These are phyloP conservation scores for Mycena haematopus DNA, from an alignment of 768 basidiomycete species.

Conservation along the genomic window DNA sequence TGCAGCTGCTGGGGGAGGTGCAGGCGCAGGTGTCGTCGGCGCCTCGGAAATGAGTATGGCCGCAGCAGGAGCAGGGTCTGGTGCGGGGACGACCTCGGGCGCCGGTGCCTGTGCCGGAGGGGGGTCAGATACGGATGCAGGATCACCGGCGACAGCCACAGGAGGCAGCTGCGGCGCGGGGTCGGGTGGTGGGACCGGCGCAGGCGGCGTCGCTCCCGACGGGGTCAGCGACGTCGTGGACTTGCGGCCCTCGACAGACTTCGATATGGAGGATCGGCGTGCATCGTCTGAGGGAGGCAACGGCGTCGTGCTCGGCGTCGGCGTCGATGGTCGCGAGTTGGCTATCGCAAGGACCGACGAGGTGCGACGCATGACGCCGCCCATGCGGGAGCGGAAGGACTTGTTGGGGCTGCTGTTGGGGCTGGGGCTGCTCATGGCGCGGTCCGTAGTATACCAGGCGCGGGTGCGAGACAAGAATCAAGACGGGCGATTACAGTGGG, in stretches of 20 bases:
- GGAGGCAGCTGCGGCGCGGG: background rate
- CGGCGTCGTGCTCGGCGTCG: no score
- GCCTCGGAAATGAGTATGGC: background rate
- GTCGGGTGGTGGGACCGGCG: background rate
- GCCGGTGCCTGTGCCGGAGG: conserved; percentile 9
- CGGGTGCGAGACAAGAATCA: no score
- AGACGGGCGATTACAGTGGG: background rate
- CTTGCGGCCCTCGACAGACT: conserved; percentile 17
- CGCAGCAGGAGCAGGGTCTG: background rate
- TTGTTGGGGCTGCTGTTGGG: conserved; percentile 35
- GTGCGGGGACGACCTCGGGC: background rate
- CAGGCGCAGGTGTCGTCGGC: background rate
- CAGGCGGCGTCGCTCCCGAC: conserved; percentile 8
- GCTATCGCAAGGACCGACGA: conserved; percentile 58
- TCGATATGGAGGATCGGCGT: conserved; percentile 14
- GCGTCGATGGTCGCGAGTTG: conserved; percentile 34
- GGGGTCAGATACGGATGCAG: conserved; percentile 28
- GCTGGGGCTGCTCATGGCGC: conserved; percentile 36
- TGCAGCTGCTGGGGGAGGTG: background rate
- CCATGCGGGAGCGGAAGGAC: conserved; percentile 66
- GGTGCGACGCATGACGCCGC: conserved; percentile 63
- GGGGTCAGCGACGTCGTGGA: conserved; percentile 19
- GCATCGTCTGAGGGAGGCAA: conserved; percentile 3
- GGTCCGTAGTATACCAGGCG: conserved; percentile 7
- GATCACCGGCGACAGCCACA: background rate